Evolutionary conservation across 2,329 filamentous ascomycete species (phyloP), one percentile per base, ranked within the genome.

Genomic region (Hortaea werneckii): DNA sequence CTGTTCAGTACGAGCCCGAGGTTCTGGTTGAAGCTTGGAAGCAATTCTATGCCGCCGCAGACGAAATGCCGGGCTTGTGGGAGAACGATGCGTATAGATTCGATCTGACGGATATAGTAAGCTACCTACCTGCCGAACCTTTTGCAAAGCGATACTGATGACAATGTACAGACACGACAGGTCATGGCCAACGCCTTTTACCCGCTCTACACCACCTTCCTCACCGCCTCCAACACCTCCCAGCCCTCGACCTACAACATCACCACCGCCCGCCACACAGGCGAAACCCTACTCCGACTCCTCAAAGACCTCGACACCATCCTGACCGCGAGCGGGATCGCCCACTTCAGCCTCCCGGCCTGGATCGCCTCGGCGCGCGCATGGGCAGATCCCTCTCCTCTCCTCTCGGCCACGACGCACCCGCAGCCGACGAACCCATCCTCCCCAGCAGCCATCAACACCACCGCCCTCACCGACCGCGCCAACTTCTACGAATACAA

Each of bases 181-280:
- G 67, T 75, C 10, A 53, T 74, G 37, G 64, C 65, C 39, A 74
- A 75, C 54, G 62, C 61, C 5, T 75, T 75, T 52, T 62, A 64
- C n/a, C 50, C 59, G 0, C 40, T 63, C 5, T 73, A 73, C 57
- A 47, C 45, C 1, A 44, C 59, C 8, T 58, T 74, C 2, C 56
- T 73, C 6, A 40, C 51, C 0, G 56, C 61, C 9, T 70, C 64
- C 46, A 64, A 61, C 40, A 51, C 48, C 11, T 54, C 55, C 11
- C 47, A 43, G 40, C 45, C 48, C 29, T 40, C 52, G 4, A 54
- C 47, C 30, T 46, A 51, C 41, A 54, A 52, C 10, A 49, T 46
- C 8, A 30, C 65, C 20, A 54, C 58, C 5, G 28, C 52, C 8
- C 41, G 51, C 1, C 5, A 37, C n/a, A 48, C 44, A n/a, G 65